Evolutionary conservation across 139 green algal genomes (phyloP).

Genomic region (Spirogloea muscicola): DNA sequence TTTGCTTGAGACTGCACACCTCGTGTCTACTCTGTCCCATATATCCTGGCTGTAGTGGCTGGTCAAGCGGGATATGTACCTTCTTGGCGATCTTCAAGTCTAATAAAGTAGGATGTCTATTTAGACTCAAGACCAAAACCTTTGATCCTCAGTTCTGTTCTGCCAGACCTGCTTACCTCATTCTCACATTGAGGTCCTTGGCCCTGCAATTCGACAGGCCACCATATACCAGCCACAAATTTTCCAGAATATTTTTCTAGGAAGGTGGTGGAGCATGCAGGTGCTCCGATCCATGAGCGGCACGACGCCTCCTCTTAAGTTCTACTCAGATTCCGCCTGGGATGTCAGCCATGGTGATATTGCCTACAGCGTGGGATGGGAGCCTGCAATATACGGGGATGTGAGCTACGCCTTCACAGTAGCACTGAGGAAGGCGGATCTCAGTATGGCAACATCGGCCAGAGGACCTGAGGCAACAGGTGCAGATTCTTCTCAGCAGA

Average conservation of each 20-base stretch:
- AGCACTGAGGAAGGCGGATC: slow-evolving; percentile 17
- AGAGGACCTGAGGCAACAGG: neutral
- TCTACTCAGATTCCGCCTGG: slow-evolving; percentile 13
- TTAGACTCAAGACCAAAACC: too few relatives aligned
- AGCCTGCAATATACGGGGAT: slow-evolving; percentile 29
- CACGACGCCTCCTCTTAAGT: slow-evolving; percentile 29
- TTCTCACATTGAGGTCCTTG: too few relatives aligned
- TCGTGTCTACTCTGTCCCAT: too few relatives aligned
- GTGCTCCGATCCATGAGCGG: slow-evolving; percentile 35
- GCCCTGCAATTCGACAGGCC: too few relatives aligned
- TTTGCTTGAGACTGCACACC: too few relatives aligned
- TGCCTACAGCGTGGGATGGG: slow-evolving; percentile 32
- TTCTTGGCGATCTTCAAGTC: too few relatives aligned
- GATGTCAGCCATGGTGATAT: slow-evolving; percentile 17
- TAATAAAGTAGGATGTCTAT: too few relatives aligned
- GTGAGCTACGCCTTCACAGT: slow-evolving; percentile 36
- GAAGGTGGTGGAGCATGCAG: slow-evolving; percentile 17
- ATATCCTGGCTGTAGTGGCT: too few relatives aligned
- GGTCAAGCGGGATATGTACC: too few relatives aligned
- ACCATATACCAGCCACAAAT: slow-evolving; percentile 38
- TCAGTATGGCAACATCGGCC: slow-evolving; percentile 7
- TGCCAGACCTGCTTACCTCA: too few relatives aligned
- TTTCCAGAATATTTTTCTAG: slow-evolving; percentile 13
- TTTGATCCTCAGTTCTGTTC: too few relatives aligned
- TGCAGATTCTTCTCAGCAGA: neutral